Percentiles rank a stretch among this genome's conserved stretches.
phyloP scores from a whole-genome alignment of 2,329 filamentous ascomycete genomes.

The Colletotrichum acutatum region DNA sequence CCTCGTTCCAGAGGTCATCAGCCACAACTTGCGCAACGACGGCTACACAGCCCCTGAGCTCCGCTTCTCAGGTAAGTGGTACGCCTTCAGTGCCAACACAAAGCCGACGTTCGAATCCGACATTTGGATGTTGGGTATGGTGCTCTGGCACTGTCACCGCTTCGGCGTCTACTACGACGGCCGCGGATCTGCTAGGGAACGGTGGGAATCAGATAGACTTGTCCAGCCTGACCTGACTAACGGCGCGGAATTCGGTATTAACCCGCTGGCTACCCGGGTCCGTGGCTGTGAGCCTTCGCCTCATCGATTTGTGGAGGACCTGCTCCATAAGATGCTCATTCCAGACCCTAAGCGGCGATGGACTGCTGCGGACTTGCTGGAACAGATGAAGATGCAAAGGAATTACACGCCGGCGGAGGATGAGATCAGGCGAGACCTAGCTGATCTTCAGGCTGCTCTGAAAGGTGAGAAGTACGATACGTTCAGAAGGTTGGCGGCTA shows the following conservation, averaged over 20 bases:
- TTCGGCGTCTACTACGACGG: neutral
- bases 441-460: neutral
- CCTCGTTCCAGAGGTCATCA: constrained; percentile 7
- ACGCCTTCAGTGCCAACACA: neutral
- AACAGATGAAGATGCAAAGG: constrained; percentile 1
- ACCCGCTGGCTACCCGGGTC: neutral
- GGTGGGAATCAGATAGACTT: neutral
- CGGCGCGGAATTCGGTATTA: neutral
- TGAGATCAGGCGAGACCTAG: neutral
- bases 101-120: constrained; percentile 1
- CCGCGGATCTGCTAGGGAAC: neutral
- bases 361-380: neutral
- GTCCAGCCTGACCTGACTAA: neutral
- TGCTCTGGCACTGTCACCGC: constrained; percentile 6
- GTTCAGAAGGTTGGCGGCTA: neutral
- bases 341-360: neutral
- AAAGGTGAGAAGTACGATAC: neutral
- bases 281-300: neutral
- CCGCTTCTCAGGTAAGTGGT: neutral
- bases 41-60: constrained; percentile 21
- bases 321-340: constrained; percentile 8
- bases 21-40: neutral
- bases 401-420: neutral
- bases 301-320: neutral
- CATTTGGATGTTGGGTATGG: constrained; percentile 27